Evolutionary conservation across 305 asterid species (phyloP), one percentile per base, ranked within the genome.

Genomic region (Plantago lanceolata): DNA sequence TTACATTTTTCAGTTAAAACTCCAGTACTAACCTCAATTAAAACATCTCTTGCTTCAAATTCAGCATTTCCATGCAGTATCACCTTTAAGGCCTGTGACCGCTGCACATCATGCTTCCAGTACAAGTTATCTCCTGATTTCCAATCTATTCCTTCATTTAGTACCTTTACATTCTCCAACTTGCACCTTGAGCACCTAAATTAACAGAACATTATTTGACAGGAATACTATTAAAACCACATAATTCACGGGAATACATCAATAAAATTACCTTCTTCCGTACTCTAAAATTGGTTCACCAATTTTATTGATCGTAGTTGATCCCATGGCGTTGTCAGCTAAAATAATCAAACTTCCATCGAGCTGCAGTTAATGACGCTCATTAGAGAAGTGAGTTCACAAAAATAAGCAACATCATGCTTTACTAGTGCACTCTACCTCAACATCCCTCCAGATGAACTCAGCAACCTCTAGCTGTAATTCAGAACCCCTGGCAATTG

Each of bases 21-120:
- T 8, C 40, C 61, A 63, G 63, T 73, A 73, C 80, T 66, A 57
- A 94, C 99, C 96, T 84, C 85, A 64, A 94, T 73, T 49, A 79
- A 77, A 71, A 94, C 90, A 73, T 86, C 82, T 48, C 53, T 79
- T 62, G 97, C 99, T 75, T 90, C 96, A 65, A 94, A 90, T 78
- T 94, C 99, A 20, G 99, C 97, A 81, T 94, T 94, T 77, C 99
- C 99, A 73, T 85, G 94, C 63, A 94, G 80, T 60, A 90, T 67
- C 50, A 94, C 84, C 77, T 84, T 86, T 63, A 90, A 74, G 70
- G 87, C 75, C 89, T 90, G 94, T 67, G 79, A 73, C 65, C 97
- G 89, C 64, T 81, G 81, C 75, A 94, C 92, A 70, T 84, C 90
- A 73, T 94, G 99, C 86, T 90, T 90, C 99, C 99, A 94, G 73